Conservation (phyloP, 106 monocot genomes). For the Dendrobium chrysotoxum region DNA sequence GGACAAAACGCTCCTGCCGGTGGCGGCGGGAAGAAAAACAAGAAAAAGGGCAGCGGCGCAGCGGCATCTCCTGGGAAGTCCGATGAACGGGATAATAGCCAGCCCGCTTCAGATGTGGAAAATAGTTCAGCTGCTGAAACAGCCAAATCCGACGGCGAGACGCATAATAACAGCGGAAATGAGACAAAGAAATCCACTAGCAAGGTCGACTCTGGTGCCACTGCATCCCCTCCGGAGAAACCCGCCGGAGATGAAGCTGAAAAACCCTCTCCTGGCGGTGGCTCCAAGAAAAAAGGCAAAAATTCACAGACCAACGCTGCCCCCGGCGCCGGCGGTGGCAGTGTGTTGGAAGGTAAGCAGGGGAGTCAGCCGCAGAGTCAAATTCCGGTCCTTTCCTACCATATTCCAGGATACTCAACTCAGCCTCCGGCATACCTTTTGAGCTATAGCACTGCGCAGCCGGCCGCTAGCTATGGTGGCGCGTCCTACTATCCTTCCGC, state of each 20-base stretch:
- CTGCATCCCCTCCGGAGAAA: constrained; percentile 1
- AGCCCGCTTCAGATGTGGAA: not conserved
- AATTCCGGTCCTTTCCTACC: not conserved
- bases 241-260: constrained; percentile 2
- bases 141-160: not conserved
- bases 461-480: constrained; percentile 3
- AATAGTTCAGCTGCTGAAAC: not conserved
- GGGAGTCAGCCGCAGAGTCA: not conserved
- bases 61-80: constrained; percentile 8
- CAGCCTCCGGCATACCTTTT: constrained; percentile 16
- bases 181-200: constrained; percentile 1
- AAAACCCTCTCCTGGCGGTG: not conserved
- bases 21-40: constrained; percentile 18
- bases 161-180: not conserved
- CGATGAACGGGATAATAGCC: constrained; percentile 11
- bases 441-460: constrained; percentile 13
- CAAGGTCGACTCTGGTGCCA: not conserved
- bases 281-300: constrained; percentile 12
- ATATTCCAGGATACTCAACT: constrained; percentile 13
- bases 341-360: not conserved
- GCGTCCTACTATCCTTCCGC: not conserved
- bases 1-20: not conserved
- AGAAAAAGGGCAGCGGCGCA: constrained; percentile 11
- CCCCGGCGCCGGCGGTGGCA: not conserved
- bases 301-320: not conserved